These are phyloP conservation scores for Nyctanthes arbortristis DNA, from an alignment of 257 asterid genomes.

Conservation along the genomic window DNA sequence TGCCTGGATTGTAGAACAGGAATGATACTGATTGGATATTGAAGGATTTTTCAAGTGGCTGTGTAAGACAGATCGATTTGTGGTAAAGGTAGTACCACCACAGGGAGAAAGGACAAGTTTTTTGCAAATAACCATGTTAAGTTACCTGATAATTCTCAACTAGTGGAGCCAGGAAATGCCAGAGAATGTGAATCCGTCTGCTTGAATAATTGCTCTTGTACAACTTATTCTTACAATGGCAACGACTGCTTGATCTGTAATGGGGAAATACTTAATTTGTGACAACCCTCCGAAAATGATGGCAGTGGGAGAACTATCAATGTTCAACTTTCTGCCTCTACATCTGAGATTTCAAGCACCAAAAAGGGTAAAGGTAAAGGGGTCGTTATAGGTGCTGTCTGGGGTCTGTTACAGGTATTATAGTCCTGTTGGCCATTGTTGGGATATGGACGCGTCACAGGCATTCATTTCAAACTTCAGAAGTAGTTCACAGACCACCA, in stretches of 20 bases:
- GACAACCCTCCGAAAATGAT: conserved; percentile 12
- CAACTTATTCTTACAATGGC: no score
- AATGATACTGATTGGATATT: no score
- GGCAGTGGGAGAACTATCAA: conserved; percentile 11
- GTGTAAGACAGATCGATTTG: no score
- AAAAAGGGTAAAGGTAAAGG: conserved; percentile 27
- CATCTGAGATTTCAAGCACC: conserved; percentile 29
- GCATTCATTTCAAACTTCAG: conserved; percentile 17
- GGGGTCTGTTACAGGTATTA: conserved; percentile 31
- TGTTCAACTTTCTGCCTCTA: conserved; percentile 28
- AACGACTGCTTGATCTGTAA: no score
- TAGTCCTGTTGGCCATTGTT: conserved; percentile 22
- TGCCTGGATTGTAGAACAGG: no score
- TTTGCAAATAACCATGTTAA: conserved; percentile 12
- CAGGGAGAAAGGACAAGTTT: conserved; percentile 29
- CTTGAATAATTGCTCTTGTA: conserved; percentile 43
- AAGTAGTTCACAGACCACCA: conserved; percentile 33
- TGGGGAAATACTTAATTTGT: no score
- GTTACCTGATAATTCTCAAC: conserved; percentile 14
- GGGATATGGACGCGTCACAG: conserved; percentile 20
- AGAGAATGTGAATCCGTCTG: conserved; percentile 43
- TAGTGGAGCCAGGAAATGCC: conserved; percentile 20
- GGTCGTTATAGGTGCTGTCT: conserved; percentile 28
- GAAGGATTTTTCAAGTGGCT: no score
- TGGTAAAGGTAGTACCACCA: conserved; percentile 2